A percentile compares a stretch with the other conserved stretches of the same genome.
phyloP scores from a whole-genome alignment of 805 yeast genomes.

The Yarrowia divulgata region DNA sequence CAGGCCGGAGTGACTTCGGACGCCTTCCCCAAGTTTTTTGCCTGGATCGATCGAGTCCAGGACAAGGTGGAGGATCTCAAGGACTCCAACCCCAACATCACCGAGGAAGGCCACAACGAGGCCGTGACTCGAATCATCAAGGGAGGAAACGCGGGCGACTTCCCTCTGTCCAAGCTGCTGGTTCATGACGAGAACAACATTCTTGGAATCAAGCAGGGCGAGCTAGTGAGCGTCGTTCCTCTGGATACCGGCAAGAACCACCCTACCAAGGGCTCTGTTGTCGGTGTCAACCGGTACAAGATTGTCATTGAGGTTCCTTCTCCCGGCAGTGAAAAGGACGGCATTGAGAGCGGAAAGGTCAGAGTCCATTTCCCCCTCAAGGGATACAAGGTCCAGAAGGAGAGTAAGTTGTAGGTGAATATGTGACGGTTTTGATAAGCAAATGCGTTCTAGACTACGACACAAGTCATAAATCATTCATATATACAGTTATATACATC shows the following conservation, averaged over 20 bases:
- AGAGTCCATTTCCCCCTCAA: conserved; percentile 33
- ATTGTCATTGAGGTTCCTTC: conserved; percentile 36
- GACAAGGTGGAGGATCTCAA: conserved; percentile 20
- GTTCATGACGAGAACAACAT: conserved; percentile 28
- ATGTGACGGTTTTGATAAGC: no score
- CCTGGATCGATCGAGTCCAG: conserved; percentile 34
- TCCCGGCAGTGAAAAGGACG: conserved; percentile 28
- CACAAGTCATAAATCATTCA: conserved; percentile 2
- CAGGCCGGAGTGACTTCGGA: conserved; percentile 28
- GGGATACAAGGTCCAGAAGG: conserved; percentile 32
- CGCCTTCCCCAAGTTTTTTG: conserved; percentile 36
- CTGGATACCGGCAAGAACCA: conserved; percentile 36
- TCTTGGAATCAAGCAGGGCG: conserved; percentile 15
- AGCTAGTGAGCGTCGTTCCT: conserved; percentile 27
- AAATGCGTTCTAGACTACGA: not conserved
- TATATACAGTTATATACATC: not conserved
- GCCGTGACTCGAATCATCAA: conserved; percentile 19
- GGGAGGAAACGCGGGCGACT: conserved; percentile 33
- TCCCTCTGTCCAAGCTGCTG: conserved; percentile 35
- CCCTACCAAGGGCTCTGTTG: conserved; percentile 29
- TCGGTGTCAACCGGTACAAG: conserved; percentile 33
- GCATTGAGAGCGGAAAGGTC: conserved; percentile 24
- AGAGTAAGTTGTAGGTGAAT: conserved; percentile 13
- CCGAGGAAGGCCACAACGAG: conserved; percentile 23
- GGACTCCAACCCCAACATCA: conserved; percentile 17